Conservation (phyloP, 345 rosid species). For the Eucalyptus curtisii region DNA sequence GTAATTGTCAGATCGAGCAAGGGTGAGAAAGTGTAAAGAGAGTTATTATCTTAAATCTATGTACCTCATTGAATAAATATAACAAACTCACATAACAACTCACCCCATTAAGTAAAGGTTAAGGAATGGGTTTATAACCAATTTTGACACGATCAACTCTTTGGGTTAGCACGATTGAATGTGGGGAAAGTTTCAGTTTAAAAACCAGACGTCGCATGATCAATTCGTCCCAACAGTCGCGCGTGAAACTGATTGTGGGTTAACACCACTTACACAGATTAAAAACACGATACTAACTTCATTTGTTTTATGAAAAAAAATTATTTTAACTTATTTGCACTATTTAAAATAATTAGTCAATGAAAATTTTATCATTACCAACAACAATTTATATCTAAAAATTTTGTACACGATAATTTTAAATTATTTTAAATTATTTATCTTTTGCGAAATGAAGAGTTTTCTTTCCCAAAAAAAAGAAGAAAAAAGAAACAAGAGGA, state of each 20-base stretch:
- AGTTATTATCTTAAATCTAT: too few relatives aligned
- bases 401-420: accelerated
- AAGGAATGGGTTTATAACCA: too few relatives aligned
- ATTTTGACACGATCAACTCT: not conserved
- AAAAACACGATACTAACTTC: not conserved
- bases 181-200: not conserved
- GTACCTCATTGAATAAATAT: too few relatives aligned
- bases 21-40: not conserved
- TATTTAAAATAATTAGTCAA: not conserved
- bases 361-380: accelerated
- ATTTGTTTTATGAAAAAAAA: not conserved
- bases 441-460: too few relatives aligned
- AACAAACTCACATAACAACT: too few relatives aligned
- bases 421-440: accelerated
- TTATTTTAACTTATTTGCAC: not conserved
- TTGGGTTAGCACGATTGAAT: not conserved
- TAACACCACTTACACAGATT: accelerated
- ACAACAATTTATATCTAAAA: too few relatives aligned
- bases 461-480: too few relatives aligned
- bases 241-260: not conserved
- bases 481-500: not conserved
- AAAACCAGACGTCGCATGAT: not conserved
- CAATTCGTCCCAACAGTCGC: accelerated
- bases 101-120: not conserved
- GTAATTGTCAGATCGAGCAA: not conserved